Conservation (phyloP, 2,329 filamentous ascomycete genomes). For the Hypomyces rosellus region DNA sequence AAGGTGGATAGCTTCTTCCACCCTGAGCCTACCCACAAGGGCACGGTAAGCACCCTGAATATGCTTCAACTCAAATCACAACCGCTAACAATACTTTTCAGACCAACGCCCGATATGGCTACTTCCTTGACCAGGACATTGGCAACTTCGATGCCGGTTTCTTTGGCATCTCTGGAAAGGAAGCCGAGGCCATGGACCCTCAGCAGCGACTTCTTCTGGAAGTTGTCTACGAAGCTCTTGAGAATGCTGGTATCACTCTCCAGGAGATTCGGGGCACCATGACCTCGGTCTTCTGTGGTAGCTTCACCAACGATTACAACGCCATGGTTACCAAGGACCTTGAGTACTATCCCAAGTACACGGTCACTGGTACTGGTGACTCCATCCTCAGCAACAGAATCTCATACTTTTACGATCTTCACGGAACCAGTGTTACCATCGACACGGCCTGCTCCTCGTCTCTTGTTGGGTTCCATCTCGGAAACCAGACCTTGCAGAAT, state of each 20-base stretch:
- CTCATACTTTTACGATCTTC: constrained; percentile 8
- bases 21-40: constrained; percentile 21
- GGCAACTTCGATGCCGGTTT: constrained; percentile 6
- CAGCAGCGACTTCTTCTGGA: constrained; percentile 10
- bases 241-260: constrained; percentile 7
- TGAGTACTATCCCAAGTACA: background rate
- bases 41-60: constrained; percentile 22
- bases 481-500: background rate
- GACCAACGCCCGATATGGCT: constrained; percentile 20
- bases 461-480: constrained; percentile 2
- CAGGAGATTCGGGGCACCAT: background rate
- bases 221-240: constrained; percentile 5
- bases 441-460: constrained; percentile 9
- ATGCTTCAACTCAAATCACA: constrained; percentile 28
- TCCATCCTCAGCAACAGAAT: constrained; percentile 12
- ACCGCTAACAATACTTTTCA: constrained; percentile 26
- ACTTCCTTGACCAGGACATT: constrained; percentile 7
- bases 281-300: constrained; percentile 4
- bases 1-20: constrained; percentile 35
- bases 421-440: constrained; percentile 3
- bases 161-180: constrained; percentile 4
- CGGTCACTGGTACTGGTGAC: background rate
- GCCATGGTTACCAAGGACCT: background rate
- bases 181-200: constrained; percentile 8
- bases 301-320: constrained; percentile 1